phyloP scores from a whole-genome alignment of 2,329 filamentous ascomycete genomes.

The Sclerotiophoma versabilis region DNA sequence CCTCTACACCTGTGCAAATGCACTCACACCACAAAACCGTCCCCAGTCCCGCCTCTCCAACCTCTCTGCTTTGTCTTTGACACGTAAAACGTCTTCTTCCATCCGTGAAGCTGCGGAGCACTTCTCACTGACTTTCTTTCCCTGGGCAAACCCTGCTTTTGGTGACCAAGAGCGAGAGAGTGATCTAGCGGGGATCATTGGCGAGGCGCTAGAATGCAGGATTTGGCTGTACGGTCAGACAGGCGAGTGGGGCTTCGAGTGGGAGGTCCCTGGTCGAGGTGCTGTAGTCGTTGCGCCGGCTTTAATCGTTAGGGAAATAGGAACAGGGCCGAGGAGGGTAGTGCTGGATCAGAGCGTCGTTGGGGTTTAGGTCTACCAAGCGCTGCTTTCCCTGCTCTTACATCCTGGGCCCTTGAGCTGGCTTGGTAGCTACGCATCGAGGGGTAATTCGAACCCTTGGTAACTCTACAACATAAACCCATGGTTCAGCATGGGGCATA shows the following conservation, averaged over 20 bases:
- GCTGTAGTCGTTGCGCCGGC: constrained; percentile 34
- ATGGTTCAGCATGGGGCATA: no score
- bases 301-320: constrained; percentile 23
- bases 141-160: constrained; percentile 41
- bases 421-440: no score
- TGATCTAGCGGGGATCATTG: constrained; percentile 36
- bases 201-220: constrained; percentile 32
- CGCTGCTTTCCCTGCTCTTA: no score
- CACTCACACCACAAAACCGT: constrained; percentile 3
- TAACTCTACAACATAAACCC: no score
- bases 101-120: constrained; percentile 45
- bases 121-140: constrained; percentile 45
- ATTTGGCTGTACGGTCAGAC: constrained; percentile 42
- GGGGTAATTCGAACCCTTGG: no score
- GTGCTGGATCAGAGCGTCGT: constrained; percentile 8
- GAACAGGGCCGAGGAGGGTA: constrained; percentile 1
- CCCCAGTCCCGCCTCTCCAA: constrained; percentile 6
- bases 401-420: no score
- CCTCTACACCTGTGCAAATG: constrained; percentile 25
- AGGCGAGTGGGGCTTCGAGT: constrained; percentile 34
- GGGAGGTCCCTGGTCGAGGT: constrained; percentile 34
- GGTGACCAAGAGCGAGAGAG: constrained; percentile 40
- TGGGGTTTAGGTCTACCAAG: background rate
- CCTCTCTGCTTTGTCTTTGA: constrained; percentile 4
- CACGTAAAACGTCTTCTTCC: constrained; percentile 20